Conservation (phyloP, 2,329 filamentous ascomycete species). For the Hirsutella rhossiliensis region DNA sequence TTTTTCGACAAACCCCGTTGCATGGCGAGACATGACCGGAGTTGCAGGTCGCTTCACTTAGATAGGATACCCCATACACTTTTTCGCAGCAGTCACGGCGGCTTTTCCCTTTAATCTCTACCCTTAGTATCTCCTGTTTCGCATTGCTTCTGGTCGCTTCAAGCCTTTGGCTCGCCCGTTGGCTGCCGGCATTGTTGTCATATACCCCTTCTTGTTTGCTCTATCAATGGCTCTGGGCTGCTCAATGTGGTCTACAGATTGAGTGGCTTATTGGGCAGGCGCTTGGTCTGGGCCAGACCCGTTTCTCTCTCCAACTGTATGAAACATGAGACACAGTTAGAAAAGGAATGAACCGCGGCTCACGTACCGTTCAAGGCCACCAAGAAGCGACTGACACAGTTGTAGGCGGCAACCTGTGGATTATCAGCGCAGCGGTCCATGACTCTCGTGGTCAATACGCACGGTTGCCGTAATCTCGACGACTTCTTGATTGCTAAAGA, state of each 20-base stretch:
- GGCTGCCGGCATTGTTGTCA: background rate
- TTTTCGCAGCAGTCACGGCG: background rate
- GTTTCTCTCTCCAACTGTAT: conserved; percentile 45
- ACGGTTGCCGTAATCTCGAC: conserved; percentile 74
- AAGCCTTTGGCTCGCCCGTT: too few relatives aligned
- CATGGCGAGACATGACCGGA: background rate
- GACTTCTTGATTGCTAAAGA: conserved; percentile 59
- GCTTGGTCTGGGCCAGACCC: conserved; percentile 34
- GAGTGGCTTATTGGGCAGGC: conserved; percentile 17
- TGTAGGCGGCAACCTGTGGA: conserved; percentile 55
- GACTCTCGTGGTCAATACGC: background rate
- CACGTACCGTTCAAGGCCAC: conserved; percentile 64
- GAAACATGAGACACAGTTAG: conserved; percentile 6
- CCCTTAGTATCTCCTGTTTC: background rate
- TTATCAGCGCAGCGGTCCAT: background rate
- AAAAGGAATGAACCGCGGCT: background rate
- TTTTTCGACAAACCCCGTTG: too few relatives aligned
- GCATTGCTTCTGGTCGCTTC: background rate
- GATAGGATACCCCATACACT: conserved; percentile 25
- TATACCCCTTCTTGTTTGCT: background rate
- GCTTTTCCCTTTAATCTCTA: background rate
- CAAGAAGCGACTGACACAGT: conserved; percentile 74
- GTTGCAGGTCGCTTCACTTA: conserved; percentile 18
- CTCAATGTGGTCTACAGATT: background rate
- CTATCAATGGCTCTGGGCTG: background rate